These are phyloP conservation scores for Fusarium solani-melongenae DNA, from an alignment of 2,329 filamentous ascomycete genomes.

Conservation along the genomic window DNA sequence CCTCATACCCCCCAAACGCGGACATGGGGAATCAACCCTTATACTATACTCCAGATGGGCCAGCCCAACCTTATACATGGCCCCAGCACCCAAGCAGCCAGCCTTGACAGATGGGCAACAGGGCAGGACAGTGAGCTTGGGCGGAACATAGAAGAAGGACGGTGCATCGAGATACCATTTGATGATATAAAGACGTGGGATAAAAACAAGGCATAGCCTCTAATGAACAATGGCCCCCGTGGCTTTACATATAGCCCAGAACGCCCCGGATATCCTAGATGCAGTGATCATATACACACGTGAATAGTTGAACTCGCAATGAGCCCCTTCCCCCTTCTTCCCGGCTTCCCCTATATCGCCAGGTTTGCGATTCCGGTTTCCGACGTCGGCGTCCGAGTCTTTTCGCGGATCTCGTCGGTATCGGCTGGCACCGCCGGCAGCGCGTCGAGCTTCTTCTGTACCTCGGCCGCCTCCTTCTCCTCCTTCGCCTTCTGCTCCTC, in stretches of 20 bases:
- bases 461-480: slow-evolving; percentile 57
- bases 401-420: slow-evolving; percentile 48
- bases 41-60: neutral
- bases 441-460: slow-evolving; percentile 65
- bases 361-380: slow-evolving; percentile 52
- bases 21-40: neutral
- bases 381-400: slow-evolving; percentile 48
- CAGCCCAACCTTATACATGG: neutral
- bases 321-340: slow-evolving; percentile 42
- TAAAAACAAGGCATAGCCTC: slow-evolving; percentile 23
- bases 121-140: neutral
- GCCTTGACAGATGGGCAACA: neutral
- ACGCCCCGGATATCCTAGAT: slow-evolving; percentile 33
- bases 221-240: slow-evolving; percentile 29
- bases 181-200: slow-evolving; percentile 10
- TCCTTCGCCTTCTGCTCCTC: slow-evolving; percentile 53
- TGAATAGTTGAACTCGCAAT: slow-evolving; percentile 12
- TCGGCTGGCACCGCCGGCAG: slow-evolving; percentile 54
- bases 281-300: slow-evolving; percentile 28
- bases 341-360: slow-evolving; percentile 37
- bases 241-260: slow-evolving; percentile 23
- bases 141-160: slow-evolving; percentile 3
- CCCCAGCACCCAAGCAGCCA: neutral
- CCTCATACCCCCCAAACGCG: neutral
- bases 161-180: slow-evolving; percentile 27